Evolutionary conservation across 257 asterid genomes (phyloP).

Genomic region (Euphrasia confusa): DNA sequence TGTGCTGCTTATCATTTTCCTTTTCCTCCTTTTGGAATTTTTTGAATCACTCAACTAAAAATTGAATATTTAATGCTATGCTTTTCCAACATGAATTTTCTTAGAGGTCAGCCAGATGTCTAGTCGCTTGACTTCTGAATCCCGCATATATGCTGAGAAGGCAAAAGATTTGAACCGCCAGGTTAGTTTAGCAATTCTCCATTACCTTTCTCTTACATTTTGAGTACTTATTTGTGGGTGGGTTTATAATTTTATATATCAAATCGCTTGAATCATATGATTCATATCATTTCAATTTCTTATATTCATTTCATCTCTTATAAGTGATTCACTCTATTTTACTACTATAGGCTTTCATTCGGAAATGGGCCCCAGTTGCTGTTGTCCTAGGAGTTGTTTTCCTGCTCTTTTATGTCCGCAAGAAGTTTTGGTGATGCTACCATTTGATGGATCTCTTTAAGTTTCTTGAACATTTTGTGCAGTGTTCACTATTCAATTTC

Average conservation of each 20-base stretch:
- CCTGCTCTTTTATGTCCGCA: constrained; percentile 74
- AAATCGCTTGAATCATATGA: background rate
- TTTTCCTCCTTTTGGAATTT: background rate
- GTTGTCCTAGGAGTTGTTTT: constrained; percentile 80
- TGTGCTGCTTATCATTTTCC: background rate
- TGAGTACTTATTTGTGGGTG: background rate
- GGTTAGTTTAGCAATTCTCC: constrained; percentile 38
- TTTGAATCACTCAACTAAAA: no score
- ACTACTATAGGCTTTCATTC: constrained; percentile 68
- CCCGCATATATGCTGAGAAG: constrained; percentile 83
- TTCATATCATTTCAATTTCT: constrained; percentile 3
- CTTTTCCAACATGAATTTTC: constrained; percentile 22
- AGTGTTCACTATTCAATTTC: constrained; percentile 14
- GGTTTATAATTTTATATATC: background rate
- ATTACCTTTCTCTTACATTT: background rate
- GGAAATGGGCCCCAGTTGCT: constrained; percentile 92
- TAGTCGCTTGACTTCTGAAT: constrained; percentile 84
- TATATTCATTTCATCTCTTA: background rate
- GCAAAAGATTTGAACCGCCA: constrained; percentile 93
- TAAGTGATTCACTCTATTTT: constrained; percentile 11
- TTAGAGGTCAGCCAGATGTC: constrained; percentile 90
- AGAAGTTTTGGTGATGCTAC: constrained; percentile 74
- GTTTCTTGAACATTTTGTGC: constrained; percentile 17
- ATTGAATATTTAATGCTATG: constrained; percentile 16
- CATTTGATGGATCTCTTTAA: constrained; percentile 22